A percentile compares a stretch with the other conserved stretches of the same genome.
These are phyloP conservation scores for Pseudogymnoascus sp. DNA, from an alignment of 2,329 filamentous ascomycete species.

Conservation along the genomic window DNA sequence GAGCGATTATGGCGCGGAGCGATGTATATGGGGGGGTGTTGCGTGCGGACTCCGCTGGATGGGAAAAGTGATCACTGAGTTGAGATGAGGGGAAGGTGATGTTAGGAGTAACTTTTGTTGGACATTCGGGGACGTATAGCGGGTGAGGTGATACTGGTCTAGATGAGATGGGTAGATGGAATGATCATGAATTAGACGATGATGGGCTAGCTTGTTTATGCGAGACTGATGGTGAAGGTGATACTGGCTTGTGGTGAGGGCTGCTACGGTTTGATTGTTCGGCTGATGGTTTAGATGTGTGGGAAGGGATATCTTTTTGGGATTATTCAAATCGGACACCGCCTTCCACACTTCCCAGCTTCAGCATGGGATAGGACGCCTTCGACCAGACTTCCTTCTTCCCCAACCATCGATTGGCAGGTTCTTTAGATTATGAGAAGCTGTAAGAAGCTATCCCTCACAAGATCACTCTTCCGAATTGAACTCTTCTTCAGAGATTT, in stretches of 20 bases:
- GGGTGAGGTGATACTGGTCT: not conserved
- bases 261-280: not conserved
- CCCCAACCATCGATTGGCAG: no score
- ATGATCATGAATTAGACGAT: slow-evolving; percentile 6
- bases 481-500: not conserved
- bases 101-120: not conserved
- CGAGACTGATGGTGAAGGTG: not conserved
- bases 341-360: not conserved
- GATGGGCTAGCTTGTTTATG: not conserved
- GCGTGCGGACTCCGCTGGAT: not conserved
- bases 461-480: no score
- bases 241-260: not conserved
- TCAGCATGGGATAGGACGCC: not conserved
- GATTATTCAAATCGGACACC: not conserved
- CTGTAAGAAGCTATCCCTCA: not conserved
- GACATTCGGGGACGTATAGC: not conserved
- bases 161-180: not conserved
- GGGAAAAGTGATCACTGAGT: slow-evolving; percentile 5
- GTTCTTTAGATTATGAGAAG: not conserved
- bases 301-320: not conserved
- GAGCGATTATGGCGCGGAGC: slow-evolving; percentile 7
- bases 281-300: not conserved
- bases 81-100: not conserved
- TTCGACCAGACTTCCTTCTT: not conserved
- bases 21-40: not conserved